These are phyloP conservation scores for Cryptococcus sp. DNA, from an alignment of 1,284 basidiomycete species.

Conservation along the genomic window DNA sequence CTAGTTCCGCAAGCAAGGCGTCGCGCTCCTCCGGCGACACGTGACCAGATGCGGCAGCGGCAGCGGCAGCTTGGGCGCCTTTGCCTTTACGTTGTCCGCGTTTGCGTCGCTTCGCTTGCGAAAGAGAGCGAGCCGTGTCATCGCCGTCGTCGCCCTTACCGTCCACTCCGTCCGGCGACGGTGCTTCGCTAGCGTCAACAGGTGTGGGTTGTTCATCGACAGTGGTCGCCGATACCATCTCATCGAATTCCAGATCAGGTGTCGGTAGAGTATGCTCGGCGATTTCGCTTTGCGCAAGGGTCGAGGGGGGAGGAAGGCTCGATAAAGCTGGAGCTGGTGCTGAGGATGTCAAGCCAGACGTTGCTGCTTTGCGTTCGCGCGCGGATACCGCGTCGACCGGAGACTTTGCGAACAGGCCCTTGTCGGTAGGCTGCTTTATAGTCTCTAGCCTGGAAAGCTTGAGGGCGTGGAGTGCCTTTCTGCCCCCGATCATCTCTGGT, in stretches of 20 bases:
- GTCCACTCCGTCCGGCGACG: conserved; percentile 31
- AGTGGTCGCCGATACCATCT: conserved; percentile 37
- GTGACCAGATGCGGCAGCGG: conserved; percentile 36
- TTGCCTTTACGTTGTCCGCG: conserved; percentile 54
- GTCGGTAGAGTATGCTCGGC: conserved; percentile 15
- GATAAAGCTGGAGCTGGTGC: conserved; percentile 35
- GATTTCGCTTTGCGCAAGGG: conserved; percentile 8
- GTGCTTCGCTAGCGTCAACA: conserved; percentile 30
- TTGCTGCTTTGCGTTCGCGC: conserved; percentile 27
- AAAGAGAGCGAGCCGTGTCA: conserved; percentile 37
- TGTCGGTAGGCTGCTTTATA: conserved; percentile 29
- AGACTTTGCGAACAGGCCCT: conserved; percentile 46
- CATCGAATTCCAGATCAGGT: conserved; percentile 27
- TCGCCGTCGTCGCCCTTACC: conserved; percentile 18
- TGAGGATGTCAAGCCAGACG: conserved; percentile 44
- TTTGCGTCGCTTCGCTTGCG: conserved; percentile 51
- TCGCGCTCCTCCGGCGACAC: conserved; percentile 45
- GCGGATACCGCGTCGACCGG: conserved; percentile 28
- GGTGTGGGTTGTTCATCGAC: conserved; percentile 46
- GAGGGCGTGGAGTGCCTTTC: conserved; percentile 45
- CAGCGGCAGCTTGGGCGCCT: conserved; percentile 51
- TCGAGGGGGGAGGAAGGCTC: conserved; percentile 20
- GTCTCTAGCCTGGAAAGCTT: conserved; percentile 40
- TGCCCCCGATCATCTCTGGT: conserved; percentile 66
- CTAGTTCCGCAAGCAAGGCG: conserved; percentile 64